A percentile compares a stretch with the other conserved stretches of the same genome.
Conservation (phyloP, 371 early-diverging fungal species). For the Dichotomocladium elegans region DNA sequence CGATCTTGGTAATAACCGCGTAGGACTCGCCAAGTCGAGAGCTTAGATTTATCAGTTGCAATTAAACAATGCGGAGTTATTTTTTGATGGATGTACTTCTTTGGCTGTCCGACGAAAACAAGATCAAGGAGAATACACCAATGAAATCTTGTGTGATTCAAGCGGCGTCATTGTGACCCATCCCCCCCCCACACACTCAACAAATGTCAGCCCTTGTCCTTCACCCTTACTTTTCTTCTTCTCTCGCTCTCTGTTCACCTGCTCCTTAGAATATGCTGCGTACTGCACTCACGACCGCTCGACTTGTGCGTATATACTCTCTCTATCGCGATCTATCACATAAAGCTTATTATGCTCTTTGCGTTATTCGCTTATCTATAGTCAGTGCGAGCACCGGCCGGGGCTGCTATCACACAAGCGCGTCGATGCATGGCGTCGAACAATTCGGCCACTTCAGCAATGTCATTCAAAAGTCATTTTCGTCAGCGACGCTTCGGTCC, state of each 20-base stretch:
- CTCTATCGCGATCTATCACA: too few relatives aligned
- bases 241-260: background rate
- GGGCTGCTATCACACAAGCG: background rate
- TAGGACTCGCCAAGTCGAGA: constrained; percentile 60
- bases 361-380: too few relatives aligned
- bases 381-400: background rate
- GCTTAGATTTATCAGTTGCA: background rate
- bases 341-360: too few relatives aligned
- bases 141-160: background rate
- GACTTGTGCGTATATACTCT: too few relatives aligned
- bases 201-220: background rate
- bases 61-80: background rate
- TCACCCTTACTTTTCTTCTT: background rate
- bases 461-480: constrained; percentile 52
- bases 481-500: constrained; percentile 56
- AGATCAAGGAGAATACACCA: background rate
- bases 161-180: background rate
- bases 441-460: constrained; percentile 50
- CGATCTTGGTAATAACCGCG: constrained; percentile 82
- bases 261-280: background rate
- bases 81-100: too few relatives aligned
- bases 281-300: background rate
- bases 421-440: constrained; percentile 3
- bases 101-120: background rate
- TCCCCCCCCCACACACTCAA: background rate